These are phyloP conservation scores for Meyerozyma smithsonii DNA, from an alignment of 1,139 yeast species.

Conservation along the genomic window DNA sequence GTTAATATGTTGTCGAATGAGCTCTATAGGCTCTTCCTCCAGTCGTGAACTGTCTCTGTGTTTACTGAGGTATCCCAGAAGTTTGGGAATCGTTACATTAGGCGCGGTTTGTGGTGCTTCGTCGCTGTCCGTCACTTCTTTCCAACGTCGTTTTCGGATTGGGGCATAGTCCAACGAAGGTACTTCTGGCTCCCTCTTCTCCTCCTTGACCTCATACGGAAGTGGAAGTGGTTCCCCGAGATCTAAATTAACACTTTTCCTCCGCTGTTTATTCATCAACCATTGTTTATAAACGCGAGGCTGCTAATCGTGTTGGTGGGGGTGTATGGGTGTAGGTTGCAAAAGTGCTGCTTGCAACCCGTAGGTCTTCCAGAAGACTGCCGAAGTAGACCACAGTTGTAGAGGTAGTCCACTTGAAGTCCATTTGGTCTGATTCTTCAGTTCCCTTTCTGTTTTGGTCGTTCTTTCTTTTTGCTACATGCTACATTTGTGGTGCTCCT, in stretches of 20 bases:
- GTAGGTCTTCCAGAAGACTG: too few species aligned
- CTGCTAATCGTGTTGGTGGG: neutral
- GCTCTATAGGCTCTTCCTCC: neutral
- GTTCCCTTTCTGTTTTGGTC: neutral
- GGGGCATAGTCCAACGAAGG: neutral
- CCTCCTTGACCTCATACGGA: neutral
- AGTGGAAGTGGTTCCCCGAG: constrained; percentile 2
- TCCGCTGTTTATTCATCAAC: constrained; percentile 1
- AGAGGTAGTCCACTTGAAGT: too few species aligned
- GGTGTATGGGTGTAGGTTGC: neutral
- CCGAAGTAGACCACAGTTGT: too few species aligned
- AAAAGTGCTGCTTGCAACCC: too few species aligned
- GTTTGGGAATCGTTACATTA: neutral
- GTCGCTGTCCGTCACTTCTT: neutral
- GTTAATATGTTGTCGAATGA: neutral
- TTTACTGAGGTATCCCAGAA: neutral
- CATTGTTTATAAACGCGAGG: constrained; percentile 1
- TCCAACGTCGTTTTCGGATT: constrained; percentile 1
- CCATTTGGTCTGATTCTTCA: too few species aligned
- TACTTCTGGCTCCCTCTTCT: neutral
- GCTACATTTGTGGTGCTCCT: neutral
- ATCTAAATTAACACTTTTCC: neutral
- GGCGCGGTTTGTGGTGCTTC: neutral
- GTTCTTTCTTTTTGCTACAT: neutral
- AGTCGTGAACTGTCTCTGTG: neutral